phyloP scores from a whole-genome alignment of 2,329 filamentous ascomycete species.

The Cladorrhinum sp. region DNA sequence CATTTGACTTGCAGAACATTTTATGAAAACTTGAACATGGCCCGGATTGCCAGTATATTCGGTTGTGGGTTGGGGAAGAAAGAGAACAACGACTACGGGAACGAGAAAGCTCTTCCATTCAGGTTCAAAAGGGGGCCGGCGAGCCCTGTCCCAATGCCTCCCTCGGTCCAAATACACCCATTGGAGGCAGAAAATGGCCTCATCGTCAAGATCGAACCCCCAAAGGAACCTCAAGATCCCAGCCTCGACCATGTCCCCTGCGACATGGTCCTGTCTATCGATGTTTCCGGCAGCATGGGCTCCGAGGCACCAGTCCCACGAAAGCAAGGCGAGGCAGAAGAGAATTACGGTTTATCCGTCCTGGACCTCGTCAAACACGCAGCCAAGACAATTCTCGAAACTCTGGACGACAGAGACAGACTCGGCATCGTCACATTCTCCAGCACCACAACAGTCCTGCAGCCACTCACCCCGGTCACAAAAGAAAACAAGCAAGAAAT shows the following conservation, averaged over 20 bases:
- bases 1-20: not conserved
- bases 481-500: conserved; percentile 42
- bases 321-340: conserved; percentile 36
- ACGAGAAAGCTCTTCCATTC: not conserved
- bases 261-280: conserved; percentile 61
- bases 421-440: conserved; percentile 58
- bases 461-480: conserved; percentile 48
- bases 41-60: not conserved
- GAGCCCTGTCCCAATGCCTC: not conserved
- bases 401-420: conserved; percentile 51
- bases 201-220: conserved; percentile 46
- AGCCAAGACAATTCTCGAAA: conserved; percentile 53
- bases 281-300: conserved; percentile 58
- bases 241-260: conserved; percentile 45
- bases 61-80: not conserved
- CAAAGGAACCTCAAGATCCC: conserved; percentile 32
- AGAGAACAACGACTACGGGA: not conserved
- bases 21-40: not conserved
- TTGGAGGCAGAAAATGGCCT: conserved; percentile 39
- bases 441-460: conserved; percentile 40
- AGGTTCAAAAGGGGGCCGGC: not conserved
- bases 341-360: conserved; percentile 51
- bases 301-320: conserved; percentile 44
- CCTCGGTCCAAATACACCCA: conserved; percentile 36
- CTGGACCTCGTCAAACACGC: conserved; percentile 61